A percentile compares a stretch with the other conserved stretches of the same genome.
Evolutionary conservation across 2,329 filamentous ascomycete genomes (phyloP).

Genomic region (Stachybotrys chartarum): DNA sequence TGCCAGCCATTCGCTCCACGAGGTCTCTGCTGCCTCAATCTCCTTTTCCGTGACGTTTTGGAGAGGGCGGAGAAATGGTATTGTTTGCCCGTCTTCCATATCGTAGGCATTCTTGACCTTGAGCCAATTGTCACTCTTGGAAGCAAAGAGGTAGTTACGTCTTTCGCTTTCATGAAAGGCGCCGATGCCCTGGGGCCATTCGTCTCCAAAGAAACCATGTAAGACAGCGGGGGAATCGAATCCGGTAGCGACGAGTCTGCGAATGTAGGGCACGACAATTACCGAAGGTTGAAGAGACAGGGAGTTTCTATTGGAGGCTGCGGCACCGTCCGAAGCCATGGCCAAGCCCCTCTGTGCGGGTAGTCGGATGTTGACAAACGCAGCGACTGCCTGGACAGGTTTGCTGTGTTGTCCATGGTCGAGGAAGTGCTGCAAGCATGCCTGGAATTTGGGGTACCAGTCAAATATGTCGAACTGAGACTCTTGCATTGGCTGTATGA

Average conservation of each 20-base stretch:
- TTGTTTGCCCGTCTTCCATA: slow-evolving; percentile 71
- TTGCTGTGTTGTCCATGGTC: slow-evolving; percentile 81
- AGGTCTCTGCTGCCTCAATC: slow-evolving; percentile 72
- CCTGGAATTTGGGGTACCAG: slow-evolving; percentile 88
- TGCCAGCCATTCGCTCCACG: slow-evolving; percentile 90
- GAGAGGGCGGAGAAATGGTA: slow-evolving; percentile 84
- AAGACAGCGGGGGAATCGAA: slow-evolving; percentile 84
- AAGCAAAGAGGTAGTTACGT: slow-evolving; percentile 89
- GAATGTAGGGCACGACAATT: slow-evolving; percentile 80
- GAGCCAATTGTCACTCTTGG: slow-evolving; percentile 87
- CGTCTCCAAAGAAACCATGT: slow-evolving; percentile 94
- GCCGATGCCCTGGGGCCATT: slow-evolving; percentile 76
- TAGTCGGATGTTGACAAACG: slow-evolving; percentile 85
- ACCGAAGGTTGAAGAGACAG: slow-evolving; percentile 31
- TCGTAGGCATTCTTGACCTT: slow-evolving; percentile 88
- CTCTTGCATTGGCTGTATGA: slow-evolving; percentile 35
- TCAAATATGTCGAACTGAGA: slow-evolving; percentile 72
- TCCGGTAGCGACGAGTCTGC: slow-evolving; percentile 82
- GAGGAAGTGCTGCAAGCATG: slow-evolving; percentile 84
- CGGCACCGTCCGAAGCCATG: slow-evolving; percentile 9
- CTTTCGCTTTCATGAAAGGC: slow-evolving; percentile 82
- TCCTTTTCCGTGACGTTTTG: slow-evolving; percentile 70
- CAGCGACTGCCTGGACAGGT: slow-evolving; percentile 79
- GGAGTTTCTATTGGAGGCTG: slow-evolving; percentile 2
- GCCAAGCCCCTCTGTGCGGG: slow-evolving; percentile 62